Evolutionary conservation across 192 early-diverging fungal genomes (phyloP).

Genomic region (Spinellus fusiger): DNA sequence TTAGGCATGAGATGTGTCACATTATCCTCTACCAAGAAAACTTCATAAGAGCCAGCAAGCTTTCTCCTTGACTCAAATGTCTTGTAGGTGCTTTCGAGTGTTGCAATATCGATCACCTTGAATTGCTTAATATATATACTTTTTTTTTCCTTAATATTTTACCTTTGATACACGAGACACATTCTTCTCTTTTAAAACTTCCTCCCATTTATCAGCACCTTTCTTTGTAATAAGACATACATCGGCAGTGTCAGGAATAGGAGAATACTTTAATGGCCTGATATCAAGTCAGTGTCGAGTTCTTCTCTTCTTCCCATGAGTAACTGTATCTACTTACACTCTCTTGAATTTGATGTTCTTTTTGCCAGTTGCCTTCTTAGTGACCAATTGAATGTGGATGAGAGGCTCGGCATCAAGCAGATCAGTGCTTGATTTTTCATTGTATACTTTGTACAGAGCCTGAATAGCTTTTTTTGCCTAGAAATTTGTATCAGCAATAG

Average conservation of each 20-base stretch:
- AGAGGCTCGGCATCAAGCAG: constrained; percentile 8
- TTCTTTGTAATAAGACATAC: constrained; percentile 93
- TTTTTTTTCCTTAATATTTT: neutral
- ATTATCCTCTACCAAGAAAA: constrained; percentile 87
- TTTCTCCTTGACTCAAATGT: constrained; percentile 78
- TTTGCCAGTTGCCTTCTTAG: constrained; percentile 14
- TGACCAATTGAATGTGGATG: constrained; percentile 10
- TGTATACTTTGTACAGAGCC: constrained; percentile 16
- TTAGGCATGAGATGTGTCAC: constrained; percentile 72
- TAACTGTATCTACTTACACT: constrained; percentile 7
- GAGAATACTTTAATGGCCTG: constrained; percentile 62
- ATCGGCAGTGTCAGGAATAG: constrained; percentile 53
- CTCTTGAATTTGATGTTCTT: constrained; percentile 4
- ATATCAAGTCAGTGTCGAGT: neutral
- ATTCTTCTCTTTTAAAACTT: constrained; percentile 52
- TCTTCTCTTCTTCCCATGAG: neutral
- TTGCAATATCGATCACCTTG: constrained; percentile 66
- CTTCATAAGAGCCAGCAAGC: constrained; percentile 66
- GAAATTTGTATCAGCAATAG: too few relatives aligned
- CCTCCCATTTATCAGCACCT: constrained; percentile 66
- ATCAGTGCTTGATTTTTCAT: constrained; percentile 5
- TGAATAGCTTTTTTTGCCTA: constrained; percentile 19
- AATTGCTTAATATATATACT: constrained; percentile 24
- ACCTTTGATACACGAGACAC: constrained; percentile 59
- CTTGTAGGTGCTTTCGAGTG: constrained; percentile 76